Base-by-base conservation (phyloP, 768 basidiomycete species). In the Xerocomellus chrysenteron region DNA sequence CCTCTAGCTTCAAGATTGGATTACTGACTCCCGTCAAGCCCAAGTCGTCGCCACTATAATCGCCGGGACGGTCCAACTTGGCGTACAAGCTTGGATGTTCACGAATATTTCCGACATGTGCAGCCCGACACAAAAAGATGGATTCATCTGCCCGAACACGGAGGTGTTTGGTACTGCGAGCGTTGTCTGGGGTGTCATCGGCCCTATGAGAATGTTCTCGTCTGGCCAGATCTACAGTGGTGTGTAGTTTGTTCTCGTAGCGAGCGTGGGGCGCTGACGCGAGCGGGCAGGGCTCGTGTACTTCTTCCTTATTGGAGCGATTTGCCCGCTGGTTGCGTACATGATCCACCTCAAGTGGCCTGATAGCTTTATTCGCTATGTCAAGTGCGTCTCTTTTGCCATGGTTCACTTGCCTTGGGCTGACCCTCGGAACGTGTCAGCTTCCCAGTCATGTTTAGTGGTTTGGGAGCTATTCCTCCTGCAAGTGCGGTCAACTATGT, bases 151-250 rank as follows among this genome's bases (percentile, higher is more conserved):
- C 68, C 88, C 89, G 0, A 69, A 55, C 13, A 87, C 86, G 6
- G 76, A 84, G 57, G 86, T 90, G 9, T 92, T 92, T 68, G 88
- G 87, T 37, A 89, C 88, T 3, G 90, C 90, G 21, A 84, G 83
- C 56, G 81, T 93, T 58, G 81, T 92, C 59, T 91, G 85, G 86
- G 88, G 92, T 57, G 87, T 90, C 58, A 88, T 94, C 54, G 90
- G 91, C 2, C 91, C 91, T 7, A 75, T 73, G 33, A 78, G 83
- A n/a, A 79, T 85, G 66, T 92, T 89, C 77, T 87, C 83, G 2
- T 46, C 73, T 17, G 88, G 87, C 13, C 80, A 83, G 65, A 74
- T 84, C 17, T 87, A 87, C 70, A 79, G 80, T 55, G 76, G 76
- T 73, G 45, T 47, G 67, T 64, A 2, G 11, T 30, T 37, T 26